These are phyloP conservation scores for Botrytis fragariae DNA, from an alignment of 2,329 filamentous ascomycete species.

Conservation along the genomic window DNA sequence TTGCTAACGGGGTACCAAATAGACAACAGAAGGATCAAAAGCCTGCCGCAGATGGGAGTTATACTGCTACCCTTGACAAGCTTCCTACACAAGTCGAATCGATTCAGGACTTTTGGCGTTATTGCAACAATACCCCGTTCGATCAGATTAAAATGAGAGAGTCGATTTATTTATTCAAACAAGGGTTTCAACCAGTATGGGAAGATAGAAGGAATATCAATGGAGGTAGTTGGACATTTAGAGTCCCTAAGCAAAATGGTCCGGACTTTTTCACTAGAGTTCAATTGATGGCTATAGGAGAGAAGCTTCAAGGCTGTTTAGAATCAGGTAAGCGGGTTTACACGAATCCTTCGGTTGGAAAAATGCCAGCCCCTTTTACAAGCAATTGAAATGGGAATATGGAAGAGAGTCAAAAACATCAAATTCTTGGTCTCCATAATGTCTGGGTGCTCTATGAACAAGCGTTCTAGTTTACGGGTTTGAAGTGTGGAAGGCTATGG, in stretches of 20 bases:
- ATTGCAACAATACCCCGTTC: slow-evolving; percentile 78
- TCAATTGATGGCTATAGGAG: slow-evolving; percentile 78
- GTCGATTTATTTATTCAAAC: slow-evolving; percentile 76
- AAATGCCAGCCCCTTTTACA: background rate
- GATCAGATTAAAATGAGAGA: slow-evolving; percentile 74
- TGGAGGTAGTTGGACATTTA: slow-evolving; percentile 90
- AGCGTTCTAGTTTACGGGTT: background rate
- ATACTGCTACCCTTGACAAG: slow-evolving; percentile 51
- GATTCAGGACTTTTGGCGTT: slow-evolving; percentile 81
- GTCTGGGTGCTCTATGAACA: background rate
- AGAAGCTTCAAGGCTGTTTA: slow-evolving; percentile 72
- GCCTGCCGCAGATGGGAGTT: slow-evolving; percentile 38
- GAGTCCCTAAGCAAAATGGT: slow-evolving; percentile 72
- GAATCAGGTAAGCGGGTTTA: slow-evolving; percentile 57
- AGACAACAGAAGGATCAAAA: slow-evolving; percentile 38
- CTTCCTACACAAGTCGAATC: slow-evolving; percentile 68
- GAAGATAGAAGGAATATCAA: slow-evolving; percentile 82
- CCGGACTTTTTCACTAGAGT: slow-evolving; percentile 79
- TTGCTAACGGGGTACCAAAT: background rate
- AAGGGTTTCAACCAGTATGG: slow-evolving; percentile 74
- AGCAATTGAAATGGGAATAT: background rate
- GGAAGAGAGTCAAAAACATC: background rate
- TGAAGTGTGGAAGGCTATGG: background rate
- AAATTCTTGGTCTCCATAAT: background rate
- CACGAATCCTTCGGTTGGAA: background rate